phyloP scores from a whole-genome alignment of 129 eudicot genomes.

The Flaveria ramosissima region DNA sequence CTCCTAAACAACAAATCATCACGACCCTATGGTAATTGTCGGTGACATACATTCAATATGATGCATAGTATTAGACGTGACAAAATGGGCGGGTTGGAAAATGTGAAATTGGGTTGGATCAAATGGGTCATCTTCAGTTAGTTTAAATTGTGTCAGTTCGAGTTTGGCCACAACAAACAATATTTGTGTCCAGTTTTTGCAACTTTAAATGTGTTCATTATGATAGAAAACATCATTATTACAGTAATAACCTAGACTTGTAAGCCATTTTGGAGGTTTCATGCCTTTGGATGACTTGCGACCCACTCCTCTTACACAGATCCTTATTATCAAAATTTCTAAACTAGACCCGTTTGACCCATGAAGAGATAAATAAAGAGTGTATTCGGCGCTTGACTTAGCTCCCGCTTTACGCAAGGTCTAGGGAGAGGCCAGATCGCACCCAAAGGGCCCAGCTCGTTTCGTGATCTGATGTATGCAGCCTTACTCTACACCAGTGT shows the following conservation, averaged over 20 bases:
- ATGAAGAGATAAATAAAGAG: too few relatives aligned
- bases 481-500: too few relatives aligned
- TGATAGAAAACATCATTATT: not conserved
- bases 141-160: not conserved
- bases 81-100: not conserved
- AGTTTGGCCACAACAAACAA: not conserved
- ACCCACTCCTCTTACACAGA: not conserved
- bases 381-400: too few relatives aligned
- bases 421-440: too few relatives aligned
- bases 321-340: not conserved
- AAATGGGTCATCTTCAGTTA: not conserved
- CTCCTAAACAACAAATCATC: conserved; percentile 57
- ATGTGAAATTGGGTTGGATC: not conserved
- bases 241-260: not conserved
- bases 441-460: too few relatives aligned
- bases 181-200: not conserved
- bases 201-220: not conserved
- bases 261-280: not conserved
- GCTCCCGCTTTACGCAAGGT: too few relatives aligned
- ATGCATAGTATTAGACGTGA: not conserved
- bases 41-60: not conserved
- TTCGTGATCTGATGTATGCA: too few relatives aligned
- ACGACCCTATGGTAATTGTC: conserved; percentile 62
- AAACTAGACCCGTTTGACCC: not conserved
- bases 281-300: not conserved